Percentiles rank a stretch among this genome's conserved stretches.
Evolutionary conservation across 2,329 filamentous ascomycete genomes (phyloP).

Genomic region (Botrytis medusae): DNA sequence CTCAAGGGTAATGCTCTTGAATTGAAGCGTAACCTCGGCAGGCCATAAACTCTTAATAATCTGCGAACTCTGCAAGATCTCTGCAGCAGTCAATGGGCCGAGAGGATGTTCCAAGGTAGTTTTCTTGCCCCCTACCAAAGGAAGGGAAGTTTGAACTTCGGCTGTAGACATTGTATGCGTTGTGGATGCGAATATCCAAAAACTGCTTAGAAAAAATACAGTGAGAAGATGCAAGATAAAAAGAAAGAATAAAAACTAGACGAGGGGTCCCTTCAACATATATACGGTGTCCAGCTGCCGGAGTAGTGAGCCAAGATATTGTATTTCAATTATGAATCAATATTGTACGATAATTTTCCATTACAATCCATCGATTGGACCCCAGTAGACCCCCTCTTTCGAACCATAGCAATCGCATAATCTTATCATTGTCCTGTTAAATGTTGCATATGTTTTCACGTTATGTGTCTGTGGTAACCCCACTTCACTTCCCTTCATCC

Average conservation of each 20-base stretch:
- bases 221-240: background rate
- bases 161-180: slow-evolving; percentile 20
- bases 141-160: slow-evolving; percentile 32
- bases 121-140: slow-evolving; percentile 33
- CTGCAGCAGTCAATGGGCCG: slow-evolving; percentile 56
- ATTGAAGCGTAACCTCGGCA: slow-evolving; percentile 54
- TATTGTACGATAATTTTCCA: slow-evolving; percentile 6
- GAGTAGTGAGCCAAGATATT: background rate
- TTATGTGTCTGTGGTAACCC: slow-evolving; percentile 19
- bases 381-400: background rate
- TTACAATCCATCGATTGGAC: slow-evolving; percentile 2
- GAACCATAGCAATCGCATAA: background rate
- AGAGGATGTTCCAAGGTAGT: slow-evolving; percentile 51
- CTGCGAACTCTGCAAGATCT: slow-evolving; percentile 53
- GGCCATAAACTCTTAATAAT: slow-evolving; percentile 57
- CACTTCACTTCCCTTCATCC: slow-evolving; percentile 17
- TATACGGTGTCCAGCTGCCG: background rate
- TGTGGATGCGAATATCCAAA: background rate
- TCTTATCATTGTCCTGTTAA: slow-evolving; percentile 13
- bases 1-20: slow-evolving; percentile 61
- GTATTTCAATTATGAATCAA: background rate
- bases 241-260: no score
- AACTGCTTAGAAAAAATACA: background rate
- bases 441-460: background rate
- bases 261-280: slow-evolving; percentile 7